Evolutionary conservation across 169 alveolate species (phyloP).

Genomic region (Cryptosporidium felis): DNA sequence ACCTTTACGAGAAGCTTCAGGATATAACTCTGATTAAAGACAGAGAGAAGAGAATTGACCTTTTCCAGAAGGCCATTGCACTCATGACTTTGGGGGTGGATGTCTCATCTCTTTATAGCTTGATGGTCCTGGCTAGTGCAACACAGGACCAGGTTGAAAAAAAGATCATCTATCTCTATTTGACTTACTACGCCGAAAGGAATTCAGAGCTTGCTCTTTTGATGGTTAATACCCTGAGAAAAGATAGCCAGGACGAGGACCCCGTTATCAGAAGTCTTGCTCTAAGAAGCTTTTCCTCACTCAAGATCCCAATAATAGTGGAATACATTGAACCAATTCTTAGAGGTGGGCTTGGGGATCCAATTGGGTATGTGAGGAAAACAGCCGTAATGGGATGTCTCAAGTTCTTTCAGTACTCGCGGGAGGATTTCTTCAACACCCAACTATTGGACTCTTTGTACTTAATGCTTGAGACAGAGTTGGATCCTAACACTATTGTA

Average conservation of each 20-base stretch:
- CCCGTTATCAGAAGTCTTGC: constrained; percentile 98
- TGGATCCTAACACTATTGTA: constrained; percentile 87
- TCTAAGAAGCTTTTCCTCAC: constrained; percentile 92
- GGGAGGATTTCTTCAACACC: constrained; percentile 6
- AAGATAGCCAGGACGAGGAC: constrained; percentile 94
- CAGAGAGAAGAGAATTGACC: constrained; percentile 84
- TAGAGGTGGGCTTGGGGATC: constrained; percentile 88
- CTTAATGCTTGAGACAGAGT: constrained; percentile 81
- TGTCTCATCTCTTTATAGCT: constrained; percentile 94
- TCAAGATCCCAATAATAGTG: constrained; percentile 88
- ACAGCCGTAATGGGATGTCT: constrained; percentile 94
- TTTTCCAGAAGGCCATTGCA: constrained; percentile 89
- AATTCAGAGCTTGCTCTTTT: constrained; percentile 95
- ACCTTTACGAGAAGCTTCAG: constrained; percentile 78
- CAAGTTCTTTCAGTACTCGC: constrained; percentile 80
- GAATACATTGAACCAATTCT: constrained; percentile 89
- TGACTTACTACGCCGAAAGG: constrained; percentile 94
- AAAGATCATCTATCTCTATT: constrained; percentile 96
- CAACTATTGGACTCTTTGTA: constrained; percentile 75
- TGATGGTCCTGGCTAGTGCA: constrained; percentile 95
- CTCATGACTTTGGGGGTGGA: constrained; percentile 94
- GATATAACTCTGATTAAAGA: constrained; percentile 83
- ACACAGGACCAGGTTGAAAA: constrained; percentile 98
- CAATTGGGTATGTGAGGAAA: constrained; percentile 94
- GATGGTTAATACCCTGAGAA: constrained; percentile 96